These are phyloP conservation scores for Talaromyces sp. DNA, from an alignment of 2,329 filamentous ascomycete genomes.

Conservation along the genomic window DNA sequence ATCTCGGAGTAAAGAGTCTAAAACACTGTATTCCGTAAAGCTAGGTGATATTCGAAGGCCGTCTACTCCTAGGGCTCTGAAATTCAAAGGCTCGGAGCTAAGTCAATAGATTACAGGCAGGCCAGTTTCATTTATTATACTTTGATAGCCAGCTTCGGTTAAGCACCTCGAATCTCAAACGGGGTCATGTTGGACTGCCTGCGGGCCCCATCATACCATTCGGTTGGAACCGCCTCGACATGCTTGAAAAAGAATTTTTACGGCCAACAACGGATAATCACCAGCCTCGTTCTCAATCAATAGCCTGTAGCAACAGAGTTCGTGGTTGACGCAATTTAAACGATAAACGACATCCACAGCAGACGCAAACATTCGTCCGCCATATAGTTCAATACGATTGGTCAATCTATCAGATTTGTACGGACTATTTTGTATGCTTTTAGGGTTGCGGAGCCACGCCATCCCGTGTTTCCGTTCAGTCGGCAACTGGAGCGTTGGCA, in stretches of 20 bases:
- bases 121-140: neutral
- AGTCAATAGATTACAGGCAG: neutral
- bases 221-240: neutral
- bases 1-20: neutral
- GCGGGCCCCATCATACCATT: neutral
- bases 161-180: neutral
- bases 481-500: neutral
- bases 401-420: neutral
- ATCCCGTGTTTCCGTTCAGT: neutral
- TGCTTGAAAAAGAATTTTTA: neutral
- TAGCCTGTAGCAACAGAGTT: neutral
- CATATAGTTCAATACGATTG: neutral
- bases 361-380: neutral
- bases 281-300: neutral
- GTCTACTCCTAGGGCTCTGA: neutral
- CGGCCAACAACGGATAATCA: neutral
- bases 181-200: neutral
- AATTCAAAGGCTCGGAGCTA: neutral
- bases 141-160: neutral
- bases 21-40: neutral
- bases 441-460: neutral
- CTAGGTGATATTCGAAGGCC: neutral
- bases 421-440: neutral
- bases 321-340: neutral
- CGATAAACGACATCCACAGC: neutral